phyloP scores from a whole-genome alignment of 345 rosid genomes.

The Rubroshorea leprosula region DNA sequence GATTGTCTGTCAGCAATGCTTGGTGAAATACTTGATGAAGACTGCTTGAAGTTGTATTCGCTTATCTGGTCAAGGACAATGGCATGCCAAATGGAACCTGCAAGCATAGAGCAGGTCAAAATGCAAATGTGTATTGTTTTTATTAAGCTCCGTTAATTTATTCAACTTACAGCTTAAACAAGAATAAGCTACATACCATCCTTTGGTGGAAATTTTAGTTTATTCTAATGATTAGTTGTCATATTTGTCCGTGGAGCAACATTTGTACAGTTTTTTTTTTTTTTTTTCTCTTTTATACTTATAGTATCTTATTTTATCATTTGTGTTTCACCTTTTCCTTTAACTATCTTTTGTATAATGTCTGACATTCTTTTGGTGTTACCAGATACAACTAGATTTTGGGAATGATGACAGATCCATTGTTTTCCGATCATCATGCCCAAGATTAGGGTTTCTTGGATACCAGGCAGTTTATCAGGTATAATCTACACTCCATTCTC shows the following conservation, averaged over 20 bases:
- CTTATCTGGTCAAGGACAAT: constrained; percentile 90
- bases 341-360: constrained; percentile 4
- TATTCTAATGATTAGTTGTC: not conserved
- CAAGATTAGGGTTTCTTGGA: constrained; percentile 66
- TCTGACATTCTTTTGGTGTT: constrained; percentile 16
- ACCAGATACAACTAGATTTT: constrained; percentile 72
- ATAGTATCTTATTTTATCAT: not conserved
- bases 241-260: not conserved
- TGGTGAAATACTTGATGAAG: constrained; percentile 70
- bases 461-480: constrained; percentile 88
- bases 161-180: constrained; percentile 4
- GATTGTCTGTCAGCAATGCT: constrained; percentile 51
- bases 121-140: not conserved
- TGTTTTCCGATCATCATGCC: constrained; percentile 64
- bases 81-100: constrained; percentile 96
- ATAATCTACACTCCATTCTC: constrained; percentile 13
- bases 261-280: not conserved
- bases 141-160: not conserved
- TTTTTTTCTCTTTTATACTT: not conserved
- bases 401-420: constrained; percentile 53
- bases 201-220: constrained; percentile 1
- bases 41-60: constrained; percentile 78
- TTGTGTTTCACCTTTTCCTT: not conserved
- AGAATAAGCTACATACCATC: constrained; percentile 4
- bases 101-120: constrained; percentile 63